Percentiles rank a stretch among this genome's conserved stretches.
Conservation (phyloP, 495 filamentous ascomycete genomes). For the Aspergillus panamensis region DNA sequence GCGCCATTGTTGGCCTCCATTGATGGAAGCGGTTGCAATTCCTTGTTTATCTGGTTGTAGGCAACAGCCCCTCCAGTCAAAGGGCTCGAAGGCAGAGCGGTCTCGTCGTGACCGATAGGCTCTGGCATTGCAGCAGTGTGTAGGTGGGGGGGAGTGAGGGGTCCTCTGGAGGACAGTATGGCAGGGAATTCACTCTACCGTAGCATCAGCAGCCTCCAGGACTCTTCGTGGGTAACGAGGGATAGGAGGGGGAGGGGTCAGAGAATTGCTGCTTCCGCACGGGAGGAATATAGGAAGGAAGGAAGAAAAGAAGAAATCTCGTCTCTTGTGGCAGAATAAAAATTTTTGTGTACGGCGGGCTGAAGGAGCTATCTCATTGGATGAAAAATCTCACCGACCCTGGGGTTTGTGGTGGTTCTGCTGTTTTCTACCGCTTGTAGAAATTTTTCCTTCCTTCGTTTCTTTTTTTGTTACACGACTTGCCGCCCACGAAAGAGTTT, state of each 20-base stretch:
- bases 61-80: constrained; percentile 35
- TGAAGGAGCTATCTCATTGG: constrained; percentile 29
- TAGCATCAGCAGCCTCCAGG: constrained; percentile 43
- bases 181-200: constrained; percentile 39
- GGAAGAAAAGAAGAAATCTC: constrained; percentile 16
- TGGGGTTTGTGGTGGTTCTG: constrained; percentile 22
- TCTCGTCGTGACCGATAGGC: constrained; percentile 32
- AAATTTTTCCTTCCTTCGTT: constrained; percentile 1
- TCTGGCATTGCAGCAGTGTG: constrained; percentile 30
- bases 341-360: constrained; percentile 29
- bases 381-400: constrained; percentile 24
- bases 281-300: constrained; percentile 28
- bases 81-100: constrained; percentile 35
- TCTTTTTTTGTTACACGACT: constrained; percentile 9
- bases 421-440: constrained; percentile 19
- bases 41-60: constrained; percentile 31
- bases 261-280: constrained; percentile 27
- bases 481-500: background rate
- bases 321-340: constrained; percentile 23
- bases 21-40: constrained; percentile 32
- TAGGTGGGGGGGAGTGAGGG: constrained; percentile 33
- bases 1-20: constrained; percentile 35
- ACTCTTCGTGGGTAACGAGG: constrained; percentile 23
- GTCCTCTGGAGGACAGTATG: constrained; percentile 46
- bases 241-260: constrained; percentile 26